phyloP scores from a whole-genome alignment of 148 eudicot genomes.

The Chenopodium quinoa region DNA sequence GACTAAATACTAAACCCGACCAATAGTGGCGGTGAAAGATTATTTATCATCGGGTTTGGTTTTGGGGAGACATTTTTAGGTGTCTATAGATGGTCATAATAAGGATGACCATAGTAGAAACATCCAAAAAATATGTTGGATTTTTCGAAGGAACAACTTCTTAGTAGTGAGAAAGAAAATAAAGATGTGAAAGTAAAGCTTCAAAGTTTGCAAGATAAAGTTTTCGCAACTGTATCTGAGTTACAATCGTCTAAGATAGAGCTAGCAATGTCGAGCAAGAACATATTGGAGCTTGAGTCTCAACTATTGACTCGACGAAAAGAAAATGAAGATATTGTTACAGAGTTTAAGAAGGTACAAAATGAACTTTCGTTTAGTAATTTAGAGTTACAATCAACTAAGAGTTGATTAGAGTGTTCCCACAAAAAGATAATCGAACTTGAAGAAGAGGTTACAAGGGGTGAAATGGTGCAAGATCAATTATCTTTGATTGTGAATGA shows the following conservation, averaged over 20 bases:
- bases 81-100: too few species aligned
- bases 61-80: too few species aligned
- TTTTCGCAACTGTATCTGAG: neutral
- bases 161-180: neutral
- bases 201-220: slow-evolving; percentile 8
- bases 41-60: too few species aligned
- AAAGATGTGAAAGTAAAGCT: neutral
- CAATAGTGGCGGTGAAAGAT: too few species aligned
- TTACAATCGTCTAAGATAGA: slow-evolving; percentile 17
- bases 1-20: too few species aligned
- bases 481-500: neutral
- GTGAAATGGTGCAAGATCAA: neutral
- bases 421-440: neutral
- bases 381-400: neutral
- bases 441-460: neutral
- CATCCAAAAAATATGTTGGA: neutral
- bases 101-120: too few species aligned
- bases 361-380: neutral
- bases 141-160: slow-evolving; percentile 2
- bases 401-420: neutral
- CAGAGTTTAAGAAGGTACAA: slow-evolving; percentile 5
- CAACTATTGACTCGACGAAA: neutral
- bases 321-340: neutral
- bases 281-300: slow-evolving; percentile 8
- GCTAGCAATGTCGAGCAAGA: slow-evolving; percentile 10